phyloP scores from a whole-genome alignment of 2,329 filamentous ascomycete species.

The Colletotrichum eremochloae region DNA sequence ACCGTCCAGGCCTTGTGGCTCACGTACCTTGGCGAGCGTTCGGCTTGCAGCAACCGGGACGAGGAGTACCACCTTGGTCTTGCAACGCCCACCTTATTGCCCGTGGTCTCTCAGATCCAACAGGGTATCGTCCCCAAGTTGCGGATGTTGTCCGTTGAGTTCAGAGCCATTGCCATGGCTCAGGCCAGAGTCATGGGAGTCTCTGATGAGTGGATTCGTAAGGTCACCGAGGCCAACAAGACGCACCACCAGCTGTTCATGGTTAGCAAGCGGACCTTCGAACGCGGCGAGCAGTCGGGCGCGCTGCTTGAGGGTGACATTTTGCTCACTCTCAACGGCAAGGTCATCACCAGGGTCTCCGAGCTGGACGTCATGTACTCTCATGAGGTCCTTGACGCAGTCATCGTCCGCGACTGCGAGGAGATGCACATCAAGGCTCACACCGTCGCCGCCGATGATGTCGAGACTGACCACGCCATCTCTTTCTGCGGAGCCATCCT shows the following conservation, averaged over 20 bases:
- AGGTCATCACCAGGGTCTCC: conserved; percentile 91
- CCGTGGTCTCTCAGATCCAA: conserved; percentile 89
- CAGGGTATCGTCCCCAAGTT: conserved; percentile 83
- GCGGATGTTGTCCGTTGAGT: conserved; percentile 93
- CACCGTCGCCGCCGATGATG: conserved; percentile 88
- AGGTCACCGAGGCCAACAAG: conserved; percentile 89
- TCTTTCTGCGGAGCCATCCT: conserved; percentile 96
- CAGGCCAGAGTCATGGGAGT: conserved; percentile 98
- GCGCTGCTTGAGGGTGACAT: conserved; percentile 91
- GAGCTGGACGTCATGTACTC: conserved; percentile 98
- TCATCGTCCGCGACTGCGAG: conserved; percentile 87
- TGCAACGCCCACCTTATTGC: conserved; percentile 87
- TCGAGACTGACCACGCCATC: conserved; percentile 92
- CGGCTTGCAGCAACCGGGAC: conserved; percentile 82
- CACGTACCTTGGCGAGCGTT: conserved; percentile 94
- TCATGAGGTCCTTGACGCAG: conserved; percentile 83
- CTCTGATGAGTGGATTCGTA: conserved; percentile 93
- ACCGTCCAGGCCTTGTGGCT: conserved; percentile 97
- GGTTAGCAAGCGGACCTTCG: conserved; percentile 89
- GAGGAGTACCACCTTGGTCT: conserved; percentile 97
- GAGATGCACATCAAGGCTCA: conserved; percentile 83
- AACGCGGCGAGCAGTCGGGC: conserved; percentile 63
- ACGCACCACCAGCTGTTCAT: conserved; percentile 98
- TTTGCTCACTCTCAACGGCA: conserved; percentile 89
- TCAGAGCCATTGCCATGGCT: conserved; percentile 95